Evolutionary conservation across 768 basidiomycete genomes (phyloP).

Genomic region (Termitomyces sp.): DNA sequence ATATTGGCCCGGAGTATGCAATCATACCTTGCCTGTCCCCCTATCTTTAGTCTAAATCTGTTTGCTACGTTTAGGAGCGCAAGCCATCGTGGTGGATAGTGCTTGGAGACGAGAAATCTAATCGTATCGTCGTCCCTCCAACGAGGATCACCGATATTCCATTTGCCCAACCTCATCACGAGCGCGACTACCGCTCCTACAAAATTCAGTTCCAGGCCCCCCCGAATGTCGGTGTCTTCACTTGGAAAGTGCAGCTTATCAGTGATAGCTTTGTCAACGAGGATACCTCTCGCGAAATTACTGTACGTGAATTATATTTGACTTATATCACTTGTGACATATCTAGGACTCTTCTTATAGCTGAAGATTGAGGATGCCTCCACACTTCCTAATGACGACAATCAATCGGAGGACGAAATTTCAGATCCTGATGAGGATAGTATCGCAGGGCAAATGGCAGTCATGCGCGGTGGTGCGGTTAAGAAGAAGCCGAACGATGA

Average conservation of each 20-base stretch:
- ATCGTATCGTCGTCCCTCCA: constrained; percentile 84
- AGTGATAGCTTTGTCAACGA: constrained; percentile 89
- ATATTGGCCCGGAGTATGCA: constrained; percentile 79
- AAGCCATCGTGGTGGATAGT: constrained; percentile 93
- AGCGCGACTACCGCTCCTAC: constrained; percentile 71
- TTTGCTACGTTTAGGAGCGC: constrained; percentile 49
- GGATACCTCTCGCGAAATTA: constrained; percentile 64
- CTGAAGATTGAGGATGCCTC: constrained; percentile 79
- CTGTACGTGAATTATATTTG: constrained; percentile 39
- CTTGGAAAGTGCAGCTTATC: constrained; percentile 81
- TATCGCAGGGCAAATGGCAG: constrained; percentile 95
- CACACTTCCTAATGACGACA: constrained; percentile 50
- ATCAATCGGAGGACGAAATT: constrained; percentile 81
- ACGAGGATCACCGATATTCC: constrained; percentile 79
- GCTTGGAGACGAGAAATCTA: constrained; percentile 80
- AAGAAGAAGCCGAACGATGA: constrained; percentile 59
- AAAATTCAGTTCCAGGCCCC: constrained; percentile 96
- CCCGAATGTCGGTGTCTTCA: constrained; percentile 72
- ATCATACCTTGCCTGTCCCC: background rate
- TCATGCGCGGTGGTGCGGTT: constrained; percentile 84
- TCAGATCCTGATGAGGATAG: constrained; percentile 97
- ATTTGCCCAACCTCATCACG: constrained; percentile 38
- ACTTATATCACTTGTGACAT: background rate
- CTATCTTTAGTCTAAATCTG: background rate
- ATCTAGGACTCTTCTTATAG: constrained; percentile 30